These are phyloP conservation scores for Ophiocordyceps sinensis DNA, from an alignment of 2,329 filamentous ascomycete genomes.

Conservation along the genomic window DNA sequence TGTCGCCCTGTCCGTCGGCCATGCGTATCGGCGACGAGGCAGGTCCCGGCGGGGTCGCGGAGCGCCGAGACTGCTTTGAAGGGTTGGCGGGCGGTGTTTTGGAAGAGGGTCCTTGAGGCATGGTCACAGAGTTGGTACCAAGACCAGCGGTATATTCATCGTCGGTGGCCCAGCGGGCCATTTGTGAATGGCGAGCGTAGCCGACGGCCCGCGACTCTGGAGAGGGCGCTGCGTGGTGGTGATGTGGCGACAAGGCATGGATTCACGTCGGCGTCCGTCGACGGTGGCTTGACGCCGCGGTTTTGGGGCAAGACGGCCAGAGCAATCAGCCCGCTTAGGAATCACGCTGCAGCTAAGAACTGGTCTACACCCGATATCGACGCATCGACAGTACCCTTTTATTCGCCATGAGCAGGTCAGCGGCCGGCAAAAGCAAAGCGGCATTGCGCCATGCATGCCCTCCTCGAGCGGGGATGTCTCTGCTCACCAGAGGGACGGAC, in stretches of 20 bases:
- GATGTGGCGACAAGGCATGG: neutral
- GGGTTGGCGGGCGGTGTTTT: slow-evolving; percentile 53
- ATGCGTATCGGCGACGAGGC: slow-evolving; percentile 44
- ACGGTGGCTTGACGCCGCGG: neutral
- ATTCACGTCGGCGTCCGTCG: neutral
- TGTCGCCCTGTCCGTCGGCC: slow-evolving; percentile 24
- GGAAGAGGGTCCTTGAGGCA: slow-evolving; percentile 58
- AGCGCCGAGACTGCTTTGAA: slow-evolving; percentile 44
- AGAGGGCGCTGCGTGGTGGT: neutral
- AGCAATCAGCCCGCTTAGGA: slow-evolving; percentile 1
- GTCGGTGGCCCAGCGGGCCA: slow-evolving; percentile 48
- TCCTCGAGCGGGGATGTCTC: too few species aligned
- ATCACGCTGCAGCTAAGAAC: slow-evolving; percentile 7
- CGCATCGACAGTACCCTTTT: neutral
- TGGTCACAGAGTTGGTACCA: slow-evolving; percentile 47
- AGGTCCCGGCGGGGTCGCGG: slow-evolving; percentile 45
- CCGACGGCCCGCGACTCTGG: neutral
- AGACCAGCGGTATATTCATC: slow-evolving; percentile 41
- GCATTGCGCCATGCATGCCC: neutral
- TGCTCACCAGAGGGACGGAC: too few species aligned
- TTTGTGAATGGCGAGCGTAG: slow-evolving; percentile 14
- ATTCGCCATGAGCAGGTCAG: neutral
- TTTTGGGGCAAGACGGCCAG: slow-evolving; percentile 4
- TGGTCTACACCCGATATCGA: slow-evolving; percentile 2
- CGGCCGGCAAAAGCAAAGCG: slow-evolving; percentile 1